These are phyloP conservation scores for Flagelloscypha sp. DNA, from an alignment of 768 basidiomycete genomes.

Conservation along the genomic window DNA sequence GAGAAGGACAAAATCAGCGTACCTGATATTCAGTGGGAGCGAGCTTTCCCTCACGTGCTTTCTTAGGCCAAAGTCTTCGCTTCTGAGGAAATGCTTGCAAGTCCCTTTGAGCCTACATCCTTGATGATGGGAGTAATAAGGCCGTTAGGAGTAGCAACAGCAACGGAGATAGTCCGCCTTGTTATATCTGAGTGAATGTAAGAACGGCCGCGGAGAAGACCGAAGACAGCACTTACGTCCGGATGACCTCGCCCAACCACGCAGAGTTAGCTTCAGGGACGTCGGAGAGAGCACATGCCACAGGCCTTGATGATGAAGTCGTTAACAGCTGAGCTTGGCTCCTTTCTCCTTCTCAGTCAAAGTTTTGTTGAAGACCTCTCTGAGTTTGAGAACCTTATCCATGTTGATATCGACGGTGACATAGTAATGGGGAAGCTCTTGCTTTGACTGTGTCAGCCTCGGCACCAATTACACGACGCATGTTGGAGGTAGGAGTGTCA, in stretches of 20 bases:
- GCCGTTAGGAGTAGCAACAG: constrained; percentile 92
- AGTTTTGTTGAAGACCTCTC: constrained; percentile 92
- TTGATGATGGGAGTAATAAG: constrained; percentile 97
- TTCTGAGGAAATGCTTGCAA: constrained; percentile 87
- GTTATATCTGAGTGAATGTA: constrained; percentile 56
- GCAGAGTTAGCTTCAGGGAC: constrained; percentile 98
- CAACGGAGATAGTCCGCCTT: constrained; percentile 96
- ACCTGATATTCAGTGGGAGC: constrained; percentile 95
- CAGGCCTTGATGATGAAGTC: constrained; percentile 97
- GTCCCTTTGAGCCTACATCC: constrained; percentile 86
- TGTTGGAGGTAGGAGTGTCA: constrained; percentile 87
- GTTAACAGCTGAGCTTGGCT: constrained; percentile 92
- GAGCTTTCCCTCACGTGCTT: constrained; percentile 95
- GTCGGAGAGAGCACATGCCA: constrained; percentile 82
- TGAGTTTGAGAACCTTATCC: constrained; percentile 90
- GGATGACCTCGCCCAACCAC: constrained; percentile 92
- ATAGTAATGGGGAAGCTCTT: constrained; percentile 96
- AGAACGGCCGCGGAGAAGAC: constrained; percentile 5
- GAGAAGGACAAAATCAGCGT: constrained; percentile 1
- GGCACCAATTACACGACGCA: constrained; percentile 88
- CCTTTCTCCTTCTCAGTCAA: constrained; percentile 80
- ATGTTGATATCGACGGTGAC: constrained; percentile 91
- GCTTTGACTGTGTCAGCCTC: constrained; percentile 91
- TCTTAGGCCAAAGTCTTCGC: constrained; percentile 88
- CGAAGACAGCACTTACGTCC: constrained; percentile 57